phyloP scores from a whole-genome alignment of 1,139 yeast species.

The Candida smagusa region DNA sequence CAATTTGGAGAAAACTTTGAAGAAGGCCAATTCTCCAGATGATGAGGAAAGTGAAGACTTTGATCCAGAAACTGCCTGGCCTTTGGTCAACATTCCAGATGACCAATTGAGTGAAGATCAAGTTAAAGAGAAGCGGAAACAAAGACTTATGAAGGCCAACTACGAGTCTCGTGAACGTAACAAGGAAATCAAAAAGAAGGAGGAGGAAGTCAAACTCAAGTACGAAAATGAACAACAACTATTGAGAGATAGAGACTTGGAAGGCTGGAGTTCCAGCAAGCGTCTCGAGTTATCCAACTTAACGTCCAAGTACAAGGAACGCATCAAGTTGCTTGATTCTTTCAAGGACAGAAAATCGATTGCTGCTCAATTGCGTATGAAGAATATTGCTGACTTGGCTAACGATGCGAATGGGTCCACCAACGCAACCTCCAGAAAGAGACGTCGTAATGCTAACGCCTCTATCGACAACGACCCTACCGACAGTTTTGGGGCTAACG shows the following conservation, averaged over 20 bases:
- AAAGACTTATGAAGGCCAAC: conserved; percentile 77
- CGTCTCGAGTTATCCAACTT: conserved; percentile 58
- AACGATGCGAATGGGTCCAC: conserved; percentile 57
- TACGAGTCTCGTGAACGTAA: conserved; percentile 85
- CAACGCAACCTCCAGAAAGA: conserved; percentile 36
- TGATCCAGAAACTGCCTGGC: conserved; percentile 61
- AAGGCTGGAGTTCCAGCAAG: conserved; percentile 76
- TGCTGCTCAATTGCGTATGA: conserved; percentile 93
- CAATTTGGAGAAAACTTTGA: conserved; percentile 67
- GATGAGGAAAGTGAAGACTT: conserved; percentile 40
- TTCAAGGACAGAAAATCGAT: conserved; percentile 84
- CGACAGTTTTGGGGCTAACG: conserved; percentile 94
- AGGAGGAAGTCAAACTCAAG: conserved; percentile 54
- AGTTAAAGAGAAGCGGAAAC: conserved; percentile 82
- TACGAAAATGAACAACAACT: conserved; percentile 60
- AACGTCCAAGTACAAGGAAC: conserved; percentile 59
- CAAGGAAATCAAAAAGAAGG: conserved; percentile 64
- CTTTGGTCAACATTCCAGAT: conserved; percentile 80
- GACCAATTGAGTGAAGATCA: conserved; percentile 77
- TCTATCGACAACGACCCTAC: conserved; percentile 88
- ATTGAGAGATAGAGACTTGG: conserved; percentile 74
- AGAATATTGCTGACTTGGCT: conserved; percentile 83
- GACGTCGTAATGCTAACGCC: conserved; percentile 54
- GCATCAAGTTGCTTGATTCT: conserved; percentile 69
- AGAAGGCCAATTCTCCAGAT: conserved; percentile 59